Evolutionary conservation across 805 yeast species (phyloP), one percentile per base, ranked within the genome.

Genomic region (Dipodascopsis uninucleata): DNA sequence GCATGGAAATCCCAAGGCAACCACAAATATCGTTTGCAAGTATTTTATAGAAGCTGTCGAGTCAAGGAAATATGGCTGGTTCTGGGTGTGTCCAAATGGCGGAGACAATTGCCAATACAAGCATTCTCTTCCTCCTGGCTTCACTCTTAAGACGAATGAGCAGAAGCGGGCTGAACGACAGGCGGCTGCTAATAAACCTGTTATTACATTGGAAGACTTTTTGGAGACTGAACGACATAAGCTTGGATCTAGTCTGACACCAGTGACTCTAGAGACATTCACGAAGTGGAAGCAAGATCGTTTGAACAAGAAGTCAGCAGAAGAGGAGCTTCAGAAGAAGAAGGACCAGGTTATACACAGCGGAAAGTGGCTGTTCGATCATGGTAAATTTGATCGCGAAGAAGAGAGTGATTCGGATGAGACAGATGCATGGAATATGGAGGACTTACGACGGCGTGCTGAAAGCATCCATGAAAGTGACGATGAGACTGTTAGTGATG

Each of bases 41-140:
- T 79, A 66, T 67, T 94, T 93, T 70, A 85, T 93, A 55, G 96
- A 88, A 49, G 97, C 98, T 0, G 97, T 93, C 46, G 99, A 93
- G 63, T 87, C 88, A 61, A 93, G 90, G 47, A 90, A 90, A 63
- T 93, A 93, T 64, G 98, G 98, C 61, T 93, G 98, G 98, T 89
- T 93, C 68, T 93, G 98, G 98, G 74, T 76, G 17, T 93, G 98
- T 71, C 98, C 98, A 22, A 86, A 86, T 58, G 89, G 90, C 31
- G 97, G 96, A 55, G 79, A 83, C 50, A 82, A 78, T 49, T 93
- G 99, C 77, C 90, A 82, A 72, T 93, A 93, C 71, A 81, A 78
- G 67, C 99, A 93, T 67, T 84, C 97, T 6, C 74, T 93, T 61
- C 99, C 99, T 31, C 89, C 94, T 36, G 99, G 98, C 1, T 94